Evolutionary conservation across 192 early-diverging fungal species (phyloP).

Genomic region (Rhizoclosmatium globosum): DNA sequence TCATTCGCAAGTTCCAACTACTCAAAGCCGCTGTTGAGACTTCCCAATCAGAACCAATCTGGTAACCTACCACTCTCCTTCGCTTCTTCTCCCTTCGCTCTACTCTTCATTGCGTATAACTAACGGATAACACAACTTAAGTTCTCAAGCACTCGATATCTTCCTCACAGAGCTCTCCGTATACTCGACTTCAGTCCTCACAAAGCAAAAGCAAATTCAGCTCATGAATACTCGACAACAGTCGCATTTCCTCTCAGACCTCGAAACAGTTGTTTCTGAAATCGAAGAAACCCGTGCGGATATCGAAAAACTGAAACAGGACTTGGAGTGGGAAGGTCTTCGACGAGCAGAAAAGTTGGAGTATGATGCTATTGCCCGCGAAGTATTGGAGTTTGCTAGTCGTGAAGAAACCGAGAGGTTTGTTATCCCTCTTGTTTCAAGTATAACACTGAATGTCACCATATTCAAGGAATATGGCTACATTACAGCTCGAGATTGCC

Average conservation of each 20-base stretch:
- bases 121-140: not conserved
- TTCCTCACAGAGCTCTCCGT: constrained; percentile 54
- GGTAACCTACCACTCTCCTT: not conserved
- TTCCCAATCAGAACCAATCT: not conserved
- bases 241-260: constrained; percentile 47
- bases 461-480: constrained; percentile 11
- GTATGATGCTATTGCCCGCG: constrained; percentile 63
- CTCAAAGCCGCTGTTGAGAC: constrained; percentile 7
- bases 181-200: constrained; percentile 50
- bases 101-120: constrained; percentile 8
- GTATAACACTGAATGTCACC: not conserved
- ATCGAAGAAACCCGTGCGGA: constrained; percentile 46
- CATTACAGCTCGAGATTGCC: constrained; percentile 2
- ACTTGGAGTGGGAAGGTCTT: constrained; percentile 52
- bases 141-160: constrained; percentile 26
- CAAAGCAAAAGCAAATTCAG: constrained; percentile 60
- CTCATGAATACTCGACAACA: constrained; percentile 62
- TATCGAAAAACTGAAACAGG: constrained; percentile 53
- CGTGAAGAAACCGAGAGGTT: constrained; percentile 28
- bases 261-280: constrained; percentile 41
- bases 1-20: constrained; percentile 14
- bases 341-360: constrained; percentile 57
- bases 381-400: constrained; percentile 48
- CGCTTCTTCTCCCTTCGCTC: not conserved
- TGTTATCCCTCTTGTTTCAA: not conserved